Percentiles rank a stretch among this genome's conserved stretches.
Conservation (phyloP, 2,329 filamentous ascomycete genomes). For the Sporothrix pseudoabietina region DNA sequence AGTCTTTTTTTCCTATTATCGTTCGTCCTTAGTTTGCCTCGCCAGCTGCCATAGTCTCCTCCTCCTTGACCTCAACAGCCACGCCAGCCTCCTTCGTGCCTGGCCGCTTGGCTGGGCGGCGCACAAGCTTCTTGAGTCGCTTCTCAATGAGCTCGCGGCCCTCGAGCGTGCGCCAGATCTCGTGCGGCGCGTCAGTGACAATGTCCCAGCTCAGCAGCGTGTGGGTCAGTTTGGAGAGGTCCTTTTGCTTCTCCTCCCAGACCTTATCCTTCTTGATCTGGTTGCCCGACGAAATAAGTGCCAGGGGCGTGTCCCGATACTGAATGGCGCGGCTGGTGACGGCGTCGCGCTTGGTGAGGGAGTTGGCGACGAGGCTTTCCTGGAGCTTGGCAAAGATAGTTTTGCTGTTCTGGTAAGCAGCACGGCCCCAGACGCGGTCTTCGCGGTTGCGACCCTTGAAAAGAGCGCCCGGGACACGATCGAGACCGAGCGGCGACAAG, state of each 20-base stretch:
- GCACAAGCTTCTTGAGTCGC: constrained; percentile 70
- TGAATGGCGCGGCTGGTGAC: constrained; percentile 78
- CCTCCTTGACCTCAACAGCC: background rate
- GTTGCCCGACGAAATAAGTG: constrained; percentile 79
- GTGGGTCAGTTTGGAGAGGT: constrained; percentile 76
- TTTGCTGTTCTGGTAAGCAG: constrained; percentile 77
- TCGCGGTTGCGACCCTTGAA: constrained; percentile 77
- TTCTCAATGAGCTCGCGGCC: constrained; percentile 77
- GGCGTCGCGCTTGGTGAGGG: constrained; percentile 82
- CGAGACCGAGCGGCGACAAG: constrained; percentile 82
- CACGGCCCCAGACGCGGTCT: constrained; percentile 82
- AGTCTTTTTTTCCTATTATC: background rate
- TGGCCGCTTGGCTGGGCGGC: constrained; percentile 31
- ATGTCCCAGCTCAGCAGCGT: constrained; percentile 84
- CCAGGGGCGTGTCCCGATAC: constrained; percentile 70
- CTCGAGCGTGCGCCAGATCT: constrained; percentile 77
- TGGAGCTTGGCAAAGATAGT: constrained; percentile 89
- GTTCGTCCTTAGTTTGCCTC: constrained; percentile 1
- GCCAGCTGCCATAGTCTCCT: background rate
- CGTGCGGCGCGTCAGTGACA: constrained; percentile 78
- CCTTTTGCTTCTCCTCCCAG: constrained; percentile 85
- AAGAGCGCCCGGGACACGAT: constrained; percentile 76
- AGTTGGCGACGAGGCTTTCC: constrained; percentile 84
- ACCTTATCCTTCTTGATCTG: constrained; percentile 65
- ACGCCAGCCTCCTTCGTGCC: background rate